Evolutionary conservation across 257 asterid species (phyloP).

Genomic region (Scutellaria baicalensis): DNA sequence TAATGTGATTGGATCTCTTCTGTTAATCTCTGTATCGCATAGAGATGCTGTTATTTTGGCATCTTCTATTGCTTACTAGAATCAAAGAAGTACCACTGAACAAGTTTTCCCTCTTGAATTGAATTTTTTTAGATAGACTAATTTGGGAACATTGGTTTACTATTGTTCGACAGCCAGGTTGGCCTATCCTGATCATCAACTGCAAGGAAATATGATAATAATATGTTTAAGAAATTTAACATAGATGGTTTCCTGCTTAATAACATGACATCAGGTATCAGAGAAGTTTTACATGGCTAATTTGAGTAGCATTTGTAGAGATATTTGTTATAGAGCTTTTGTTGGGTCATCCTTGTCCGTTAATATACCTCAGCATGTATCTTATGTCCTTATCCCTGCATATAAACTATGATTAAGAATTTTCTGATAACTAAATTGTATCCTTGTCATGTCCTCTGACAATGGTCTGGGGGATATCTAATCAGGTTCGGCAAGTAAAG

Average conservation of each 20-base stretch:
- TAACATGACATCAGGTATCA: neutral
- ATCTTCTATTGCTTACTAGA: neutral
- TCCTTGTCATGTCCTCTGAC: neutral
- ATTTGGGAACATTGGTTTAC: neutral
- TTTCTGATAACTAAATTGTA: neutral
- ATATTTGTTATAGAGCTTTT: neutral
- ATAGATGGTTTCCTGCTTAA: neutral
- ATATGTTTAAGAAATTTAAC: neutral
- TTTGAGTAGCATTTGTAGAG: neutral
- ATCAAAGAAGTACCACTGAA: neutral
- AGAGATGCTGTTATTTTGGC: neutral
- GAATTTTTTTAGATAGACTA: neutral
- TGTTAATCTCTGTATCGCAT: neutral
- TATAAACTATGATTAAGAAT: neutral
- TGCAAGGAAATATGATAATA: neutral
- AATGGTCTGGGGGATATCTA: slow-evolving; percentile 15
- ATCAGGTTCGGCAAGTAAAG: slow-evolving; percentile 81
- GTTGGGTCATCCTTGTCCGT: neutral
- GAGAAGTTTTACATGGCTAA: neutral
- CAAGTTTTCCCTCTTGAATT: neutral
- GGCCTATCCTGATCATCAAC: neutral
- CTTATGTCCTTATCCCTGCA: neutral
- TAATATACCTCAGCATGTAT: neutral
- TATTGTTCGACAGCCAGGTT: neutral
- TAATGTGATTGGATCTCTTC: neutral